Evolutionary conservation across 106 monocot species (phyloP).

Genomic region (Gastrodia elata): DNA sequence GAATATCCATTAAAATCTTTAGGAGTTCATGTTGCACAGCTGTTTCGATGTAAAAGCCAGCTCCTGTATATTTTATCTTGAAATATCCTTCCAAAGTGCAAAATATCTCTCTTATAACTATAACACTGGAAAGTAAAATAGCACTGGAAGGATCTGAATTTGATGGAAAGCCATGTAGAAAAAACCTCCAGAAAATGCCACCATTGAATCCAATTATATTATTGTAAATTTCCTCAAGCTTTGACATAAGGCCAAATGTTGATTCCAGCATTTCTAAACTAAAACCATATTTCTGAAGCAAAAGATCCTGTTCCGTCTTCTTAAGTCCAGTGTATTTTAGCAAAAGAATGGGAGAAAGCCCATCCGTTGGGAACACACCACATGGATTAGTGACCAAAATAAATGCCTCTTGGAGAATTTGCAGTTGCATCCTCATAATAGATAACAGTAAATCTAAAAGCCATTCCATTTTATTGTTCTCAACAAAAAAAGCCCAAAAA

Average conservation of each 20-base stretch:
- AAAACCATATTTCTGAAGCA: slow-evolving; percentile 44
- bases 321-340: slow-evolving; percentile 58
- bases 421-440: slow-evolving; percentile 45
- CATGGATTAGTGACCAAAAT: slow-evolving; percentile 33
- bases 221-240: slow-evolving; percentile 31
- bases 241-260: slow-evolving; percentile 36
- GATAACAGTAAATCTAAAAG: slow-evolving; percentile 48
- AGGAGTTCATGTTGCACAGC: slow-evolving; percentile 32
- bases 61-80: slow-evolving; percentile 31
- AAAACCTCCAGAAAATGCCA: slow-evolving; percentile 24
- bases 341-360: slow-evolving; percentile 47
- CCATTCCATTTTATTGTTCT: slow-evolving; percentile 26
- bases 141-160: slow-evolving; percentile 41
- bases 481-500: slow-evolving; percentile 17
- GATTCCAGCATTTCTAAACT: slow-evolving; percentile 33
- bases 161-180: slow-evolving; percentile 83
- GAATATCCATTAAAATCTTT: slow-evolving; percentile 42
- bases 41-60: slow-evolving; percentile 20
- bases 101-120: slow-evolving; percentile 55
- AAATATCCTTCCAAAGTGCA: slow-evolving; percentile 45
- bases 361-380: slow-evolving; percentile 10
- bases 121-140: slow-evolving; percentile 55
- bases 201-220: slow-evolving; percentile 14
- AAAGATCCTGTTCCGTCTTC: slow-evolving; percentile 30
- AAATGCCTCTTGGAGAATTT: slow-evolving; percentile 49